phyloP scores from a whole-genome alignment of 805 yeast species.

The Hanseniaspora meyeri region DNA sequence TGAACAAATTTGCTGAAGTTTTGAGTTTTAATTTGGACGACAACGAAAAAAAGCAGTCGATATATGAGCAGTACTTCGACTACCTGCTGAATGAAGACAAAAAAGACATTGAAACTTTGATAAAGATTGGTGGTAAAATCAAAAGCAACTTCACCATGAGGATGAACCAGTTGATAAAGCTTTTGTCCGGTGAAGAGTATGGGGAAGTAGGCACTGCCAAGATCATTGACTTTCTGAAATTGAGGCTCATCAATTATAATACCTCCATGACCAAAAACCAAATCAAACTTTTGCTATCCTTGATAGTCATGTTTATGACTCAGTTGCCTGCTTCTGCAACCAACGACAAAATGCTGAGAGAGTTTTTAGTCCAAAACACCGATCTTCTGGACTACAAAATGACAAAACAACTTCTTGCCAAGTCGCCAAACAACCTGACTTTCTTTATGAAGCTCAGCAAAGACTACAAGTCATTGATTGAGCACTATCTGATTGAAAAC shows the following conservation, averaged over 20 bases:
- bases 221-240: constrained; percentile 23
- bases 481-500: constrained; percentile 47
- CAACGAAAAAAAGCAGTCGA: constrained; percentile 35
- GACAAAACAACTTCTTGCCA: constrained; percentile 62
- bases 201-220: constrained; percentile 36
- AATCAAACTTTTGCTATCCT: constrained; percentile 24
- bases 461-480: constrained; percentile 58
- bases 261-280: constrained; percentile 22
- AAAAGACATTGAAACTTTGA: constrained; percentile 30
- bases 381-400: constrained; percentile 35
- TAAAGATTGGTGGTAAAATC: constrained; percentile 43
- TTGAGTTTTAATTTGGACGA: constrained; percentile 30
- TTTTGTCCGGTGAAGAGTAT: constrained; percentile 33
- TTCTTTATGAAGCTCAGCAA: constrained; percentile 53
- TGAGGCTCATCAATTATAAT: neutral
- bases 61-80: constrained; percentile 46
- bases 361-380: constrained; percentile 22
- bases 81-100: constrained; percentile 24
- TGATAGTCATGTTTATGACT: constrained; percentile 29
- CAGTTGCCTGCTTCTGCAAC: neutral
- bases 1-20: constrained; percentile 53
- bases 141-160: constrained; percentile 33
- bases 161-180: constrained; percentile 43
- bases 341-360: constrained; percentile 9
- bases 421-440: constrained; percentile 50